Evolutionary conservation across 768 basidiomycete genomes (phyloP), one percentile per base, ranked within the genome.

Genomic region (Lactarius indigo): DNA sequence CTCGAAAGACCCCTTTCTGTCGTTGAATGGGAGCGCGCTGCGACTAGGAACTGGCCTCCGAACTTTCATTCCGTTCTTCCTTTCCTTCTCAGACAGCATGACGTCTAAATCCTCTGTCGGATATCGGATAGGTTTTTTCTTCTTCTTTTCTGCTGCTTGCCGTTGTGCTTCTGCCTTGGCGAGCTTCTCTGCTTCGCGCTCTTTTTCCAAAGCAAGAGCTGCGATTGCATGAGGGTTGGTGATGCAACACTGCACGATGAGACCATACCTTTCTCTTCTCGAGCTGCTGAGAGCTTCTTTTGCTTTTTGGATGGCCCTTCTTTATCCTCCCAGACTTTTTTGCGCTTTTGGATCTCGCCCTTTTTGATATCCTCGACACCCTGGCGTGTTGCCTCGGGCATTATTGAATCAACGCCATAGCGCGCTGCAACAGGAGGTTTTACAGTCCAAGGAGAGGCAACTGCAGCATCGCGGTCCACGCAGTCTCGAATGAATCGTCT

Each of bases 401-500:
- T 94, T 61, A 91, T 81, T 30, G 85, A 87, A 68, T 89, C 86
- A 35, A 99, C 88, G 13, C 91, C 91, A 77, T 94, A 97, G 62
- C 88, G 85, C 65, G 84, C 84, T 1, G 94, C 96, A 64, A 98
- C 90, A 7, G 82, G 78, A 1, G 85, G 85, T 76, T 98, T 98
- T 35, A 98, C 95, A 2, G 88, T 89, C 97, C 97, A 99, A 7
- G 97, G 96, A 1, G 94, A 92, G 9, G 94, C 94, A 31, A 96
- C 90, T 10, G 93, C 90, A 18, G 94, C 84, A 70, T 96, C 94
- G 39, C 97, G 88, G 73, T 93, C 90, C 2, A 99, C 91, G 72
- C 94, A 96, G 74, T 98, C 97, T 68, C 93, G 89, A 65, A 99
- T 92, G 78, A 96, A 98, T 18, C 95, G 90, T 70, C 95, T 92